Conservation (phyloP, 192 early-diverging fungal genomes). For the Pecoramyces ruminantium region DNA sequence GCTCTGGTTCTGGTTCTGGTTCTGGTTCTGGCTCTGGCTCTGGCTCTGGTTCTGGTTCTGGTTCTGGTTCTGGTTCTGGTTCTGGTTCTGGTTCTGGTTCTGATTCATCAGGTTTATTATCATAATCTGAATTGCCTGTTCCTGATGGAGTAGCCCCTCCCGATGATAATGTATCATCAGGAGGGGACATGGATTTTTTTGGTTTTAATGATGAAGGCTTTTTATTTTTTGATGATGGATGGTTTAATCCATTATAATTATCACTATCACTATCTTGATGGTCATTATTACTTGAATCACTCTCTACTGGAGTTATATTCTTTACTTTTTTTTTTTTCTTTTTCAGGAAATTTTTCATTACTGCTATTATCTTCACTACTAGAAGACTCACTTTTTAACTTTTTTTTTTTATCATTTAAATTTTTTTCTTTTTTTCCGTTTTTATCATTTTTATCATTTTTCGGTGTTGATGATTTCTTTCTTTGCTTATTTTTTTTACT, state of each 20-base stretch:
- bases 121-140: neutral
- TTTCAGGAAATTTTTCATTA: neutral
- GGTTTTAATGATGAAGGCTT: neutral
- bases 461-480: neutral
- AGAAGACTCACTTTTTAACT: too few species aligned
- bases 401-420: neutral
- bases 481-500: neutral
- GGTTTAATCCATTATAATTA: neutral
- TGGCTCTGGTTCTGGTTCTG: too few species aligned
- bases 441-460: neutral
- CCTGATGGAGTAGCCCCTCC: neutral
- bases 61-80: too few species aligned
- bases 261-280: neutral
- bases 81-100: too few species aligned
- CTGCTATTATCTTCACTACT: too few species aligned
- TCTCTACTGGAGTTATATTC: neutral
- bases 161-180: neutral
- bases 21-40: too few species aligned
- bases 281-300: too few species aligned
- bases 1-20: too few species aligned
- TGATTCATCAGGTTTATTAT: neutral
- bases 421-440: neutral
- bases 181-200: neutral
- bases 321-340: neutral
- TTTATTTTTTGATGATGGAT: neutral